Percentiles rank a stretch among this genome's conserved stretches.
phyloP scores from a whole-genome alignment of 2,329 filamentous ascomycete genomes.

The Colletotrichum salicis region DNA sequence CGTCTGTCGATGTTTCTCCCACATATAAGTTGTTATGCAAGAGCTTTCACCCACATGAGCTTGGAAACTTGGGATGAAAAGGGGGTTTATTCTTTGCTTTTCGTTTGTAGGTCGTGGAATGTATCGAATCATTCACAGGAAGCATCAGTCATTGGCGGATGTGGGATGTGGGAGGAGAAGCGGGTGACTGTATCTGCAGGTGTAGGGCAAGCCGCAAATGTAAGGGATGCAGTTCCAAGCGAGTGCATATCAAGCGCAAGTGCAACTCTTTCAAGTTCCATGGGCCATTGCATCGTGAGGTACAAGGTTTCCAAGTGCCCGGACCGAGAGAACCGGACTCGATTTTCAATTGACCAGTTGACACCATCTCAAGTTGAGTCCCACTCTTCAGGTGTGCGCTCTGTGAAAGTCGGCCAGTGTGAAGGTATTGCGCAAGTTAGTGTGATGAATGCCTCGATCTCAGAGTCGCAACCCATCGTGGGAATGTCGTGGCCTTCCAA shows the following conservation, averaged over 20 bases:
- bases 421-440: neutral
- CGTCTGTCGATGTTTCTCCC: neutral
- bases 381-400: neutral
- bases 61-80: neutral
- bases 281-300: neutral
- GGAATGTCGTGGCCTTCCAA: neutral
- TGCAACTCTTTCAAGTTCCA: neutral
- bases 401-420: neutral
- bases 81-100: neutral
- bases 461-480: neutral
- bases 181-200: neutral
- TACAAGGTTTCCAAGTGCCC: neutral
- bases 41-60: neutral
- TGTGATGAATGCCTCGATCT: neutral
- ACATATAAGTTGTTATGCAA: neutral
- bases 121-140: no score
- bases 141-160: neutral
- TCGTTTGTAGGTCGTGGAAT: neutral
- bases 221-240: neutral
- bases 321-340: neutral
- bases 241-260: neutral
- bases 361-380: neutral
- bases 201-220: neutral
- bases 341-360: neutral
- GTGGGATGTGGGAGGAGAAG: neutral